Evolutionary conservation across 2,329 filamentous ascomycete genomes (phyloP).

Genomic region (Aspergillus sp.): DNA sequence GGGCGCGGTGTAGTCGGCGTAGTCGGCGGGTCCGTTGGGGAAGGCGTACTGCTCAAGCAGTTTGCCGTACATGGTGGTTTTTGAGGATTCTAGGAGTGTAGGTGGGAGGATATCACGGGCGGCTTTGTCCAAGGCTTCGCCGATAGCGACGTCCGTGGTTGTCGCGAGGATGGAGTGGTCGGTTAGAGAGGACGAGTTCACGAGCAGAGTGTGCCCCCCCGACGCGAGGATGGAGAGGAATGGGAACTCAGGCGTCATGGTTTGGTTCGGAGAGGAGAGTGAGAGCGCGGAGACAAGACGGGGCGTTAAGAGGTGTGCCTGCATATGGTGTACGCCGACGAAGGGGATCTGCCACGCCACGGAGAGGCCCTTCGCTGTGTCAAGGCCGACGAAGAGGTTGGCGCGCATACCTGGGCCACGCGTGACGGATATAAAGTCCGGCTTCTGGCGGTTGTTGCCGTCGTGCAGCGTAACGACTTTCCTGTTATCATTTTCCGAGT

Average conservation of each 20-base stretch:
- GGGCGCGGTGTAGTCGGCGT: constrained; percentile 58
- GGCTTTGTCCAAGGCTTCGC: constrained; percentile 85
- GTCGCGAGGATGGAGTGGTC: constrained; percentile 72
- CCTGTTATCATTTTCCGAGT: constrained; percentile 6
- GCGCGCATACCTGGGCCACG: constrained; percentile 85
- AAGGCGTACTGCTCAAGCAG: constrained; percentile 80
- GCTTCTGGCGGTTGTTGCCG: constrained; percentile 44
- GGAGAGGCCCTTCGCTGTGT: constrained; percentile 83
- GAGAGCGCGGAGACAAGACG: constrained; percentile 67
- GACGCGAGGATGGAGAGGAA: constrained; percentile 88
- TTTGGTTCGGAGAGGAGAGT: neutral
- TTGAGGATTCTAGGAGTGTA: constrained; percentile 53
- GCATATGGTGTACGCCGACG: constrained; percentile 93
- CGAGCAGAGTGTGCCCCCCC: constrained; percentile 86
- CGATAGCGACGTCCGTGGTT: constrained; percentile 79
- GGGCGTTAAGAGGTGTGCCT: constrained; percentile 89
- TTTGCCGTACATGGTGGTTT: constrained; percentile 75
- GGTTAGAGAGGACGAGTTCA: constrained; percentile 68
- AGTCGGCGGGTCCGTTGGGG: constrained; percentile 43
- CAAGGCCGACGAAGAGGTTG: constrained; percentile 74
- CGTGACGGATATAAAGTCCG: constrained; percentile 86
- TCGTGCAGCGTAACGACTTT: constrained; percentile 21
- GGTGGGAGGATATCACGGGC: constrained; percentile 73
- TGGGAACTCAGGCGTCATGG: constrained; percentile 63
- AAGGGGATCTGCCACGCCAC: constrained; percentile 80